A percentile compares a stretch with the other conserved stretches of the same genome.
Conservation (phyloP, 2,329 filamentous ascomycete genomes). For the Shiraia bambusicola region DNA sequence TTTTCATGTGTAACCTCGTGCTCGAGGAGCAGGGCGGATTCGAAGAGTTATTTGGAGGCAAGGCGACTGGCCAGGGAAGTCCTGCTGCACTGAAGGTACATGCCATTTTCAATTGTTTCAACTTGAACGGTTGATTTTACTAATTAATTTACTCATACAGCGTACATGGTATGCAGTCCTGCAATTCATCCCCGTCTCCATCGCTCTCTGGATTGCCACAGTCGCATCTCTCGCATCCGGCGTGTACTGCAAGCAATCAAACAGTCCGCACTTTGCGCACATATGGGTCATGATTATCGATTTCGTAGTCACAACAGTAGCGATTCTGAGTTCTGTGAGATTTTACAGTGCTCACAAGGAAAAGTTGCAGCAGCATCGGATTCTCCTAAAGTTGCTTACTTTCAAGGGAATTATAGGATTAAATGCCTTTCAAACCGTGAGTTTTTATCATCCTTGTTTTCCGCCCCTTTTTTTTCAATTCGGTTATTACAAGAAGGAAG, state of each 20-base stretch:
- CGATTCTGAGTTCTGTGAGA: constrained; percentile 23
- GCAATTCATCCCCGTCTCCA: constrained; percentile 32
- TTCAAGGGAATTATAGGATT: constrained; percentile 38
- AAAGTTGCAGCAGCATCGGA: constrained; percentile 24
- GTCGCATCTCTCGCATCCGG: constrained; percentile 23
- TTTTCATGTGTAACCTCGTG: constrained; percentile 37
- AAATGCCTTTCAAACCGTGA: constrained; percentile 32
- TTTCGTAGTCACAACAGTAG: constrained; percentile 17
- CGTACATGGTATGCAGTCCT: constrained; percentile 34
- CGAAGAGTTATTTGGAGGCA: constrained; percentile 30
- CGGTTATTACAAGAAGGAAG: no score
- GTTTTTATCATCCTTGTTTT: neutral
- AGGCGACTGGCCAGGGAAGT: constrained; percentile 16
- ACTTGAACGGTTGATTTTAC: neutral
- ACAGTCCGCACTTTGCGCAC: constrained; percentile 32
- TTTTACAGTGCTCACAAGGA: constrained; percentile 29
- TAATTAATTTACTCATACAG: constrained; percentile 11
- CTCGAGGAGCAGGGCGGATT: constrained; percentile 28
- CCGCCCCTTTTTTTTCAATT: neutral
- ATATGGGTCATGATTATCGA: constrained; percentile 35
- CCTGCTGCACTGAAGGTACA: constrained; percentile 31
- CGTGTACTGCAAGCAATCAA: constrained; percentile 33
- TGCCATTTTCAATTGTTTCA: neutral
- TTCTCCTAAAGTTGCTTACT: constrained; percentile 32
- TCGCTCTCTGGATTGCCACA: constrained; percentile 34